A percentile compares a stretch with the other conserved stretches of the same genome.
Evolutionary conservation across 2,329 filamentous ascomycete genomes (phyloP).

Genomic region (Lojkania enalia): DNA sequence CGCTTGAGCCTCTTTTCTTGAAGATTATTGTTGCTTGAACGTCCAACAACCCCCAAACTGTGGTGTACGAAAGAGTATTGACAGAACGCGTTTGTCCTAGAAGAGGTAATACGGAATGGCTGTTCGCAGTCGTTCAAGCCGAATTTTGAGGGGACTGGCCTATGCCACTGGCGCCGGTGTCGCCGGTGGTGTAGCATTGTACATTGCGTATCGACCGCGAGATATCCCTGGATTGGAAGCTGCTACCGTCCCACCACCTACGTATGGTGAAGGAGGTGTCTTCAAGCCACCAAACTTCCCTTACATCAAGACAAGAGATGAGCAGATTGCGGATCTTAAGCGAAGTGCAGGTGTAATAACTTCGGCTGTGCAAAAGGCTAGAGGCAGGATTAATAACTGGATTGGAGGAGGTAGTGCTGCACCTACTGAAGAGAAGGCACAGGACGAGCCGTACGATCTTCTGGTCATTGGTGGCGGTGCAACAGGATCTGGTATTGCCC

Average conservation of each 20-base stretch:
- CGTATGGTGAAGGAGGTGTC: conserved; percentile 68
- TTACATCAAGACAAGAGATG: conserved; percentile 62
- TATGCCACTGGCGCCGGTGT: conserved; percentile 61
- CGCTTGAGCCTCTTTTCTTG: no score
- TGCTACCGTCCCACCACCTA: conserved; percentile 70
- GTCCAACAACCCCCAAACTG: no score
- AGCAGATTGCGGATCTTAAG: conserved; percentile 66
- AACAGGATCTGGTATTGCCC: conserved; percentile 77
- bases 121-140: conserved; percentile 40
- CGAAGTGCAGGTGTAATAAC: conserved; percentile 51
- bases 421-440: conserved; percentile 24
- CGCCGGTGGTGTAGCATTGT: conserved; percentile 60
- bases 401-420: conserved; percentile 40
- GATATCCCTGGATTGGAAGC: conserved; percentile 72
- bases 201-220: conserved; percentile 68
- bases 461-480: conserved; percentile 79
- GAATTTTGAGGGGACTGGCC: conserved; percentile 60
- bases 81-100: no score
- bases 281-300: conserved; percentile 70
- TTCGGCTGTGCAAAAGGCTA: conserved; percentile 40
- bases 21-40: no score
- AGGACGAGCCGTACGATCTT: conserved; percentile 69
- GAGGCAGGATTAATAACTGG: conserved; percentile 45
- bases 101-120: no score
- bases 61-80: no score